A percentile compares a stretch with the other conserved stretches of the same genome.
phyloP scores from a whole-genome alignment of 2,329 filamentous ascomycete genomes.

The Paramyrothecium roridum region DNA sequence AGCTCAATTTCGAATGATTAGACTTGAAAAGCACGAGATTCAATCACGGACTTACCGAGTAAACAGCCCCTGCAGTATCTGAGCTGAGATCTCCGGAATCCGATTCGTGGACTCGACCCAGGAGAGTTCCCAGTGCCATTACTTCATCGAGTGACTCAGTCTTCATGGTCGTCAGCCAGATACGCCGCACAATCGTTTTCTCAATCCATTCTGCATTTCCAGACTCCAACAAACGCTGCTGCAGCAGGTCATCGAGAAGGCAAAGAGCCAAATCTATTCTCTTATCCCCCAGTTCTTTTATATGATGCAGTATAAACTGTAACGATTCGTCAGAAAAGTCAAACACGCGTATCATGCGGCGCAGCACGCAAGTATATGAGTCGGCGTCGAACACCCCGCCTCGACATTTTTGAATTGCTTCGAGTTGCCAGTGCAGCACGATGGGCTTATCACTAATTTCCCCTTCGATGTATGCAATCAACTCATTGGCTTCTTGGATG shows the following conservation, averaged over 20 bases:
- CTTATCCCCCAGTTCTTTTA: slow-evolving; percentile 60
- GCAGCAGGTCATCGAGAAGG: slow-evolving; percentile 63
- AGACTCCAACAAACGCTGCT: slow-evolving; percentile 47
- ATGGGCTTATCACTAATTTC: slow-evolving; percentile 63
- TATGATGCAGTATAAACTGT: slow-evolving; percentile 63
- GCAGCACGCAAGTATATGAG: slow-evolving; percentile 51
- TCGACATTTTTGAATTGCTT: slow-evolving; percentile 53
- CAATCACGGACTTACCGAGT: slow-evolving; percentile 49
- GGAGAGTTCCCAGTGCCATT: slow-evolving; percentile 18
- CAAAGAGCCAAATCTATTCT: slow-evolving; percentile 44
- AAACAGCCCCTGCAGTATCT: slow-evolving; percentile 62
- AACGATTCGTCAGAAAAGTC: slow-evolving; percentile 62
- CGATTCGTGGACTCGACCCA: slow-evolving; percentile 36
- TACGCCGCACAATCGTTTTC: slow-evolving; percentile 62
- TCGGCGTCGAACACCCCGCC: slow-evolving; percentile 44
- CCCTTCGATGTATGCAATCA: slow-evolving; percentile 60
- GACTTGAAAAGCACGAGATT: not conserved
- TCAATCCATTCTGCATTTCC: slow-evolving; percentile 61
- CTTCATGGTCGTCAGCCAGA: slow-evolving; percentile 60
- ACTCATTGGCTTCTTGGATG: slow-evolving; percentile 48
- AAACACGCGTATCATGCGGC: slow-evolving; percentile 57
- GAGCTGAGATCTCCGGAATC: slow-evolving; percentile 48
- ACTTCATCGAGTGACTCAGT: slow-evolving; percentile 21
- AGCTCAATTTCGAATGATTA: slow-evolving; percentile 46
- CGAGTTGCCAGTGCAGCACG: slow-evolving; percentile 65